Evolutionary conservation across 805 yeast species (phyloP), one percentile per base, ranked within the genome.

Genomic region (Debaryomyces castellii): DNA sequence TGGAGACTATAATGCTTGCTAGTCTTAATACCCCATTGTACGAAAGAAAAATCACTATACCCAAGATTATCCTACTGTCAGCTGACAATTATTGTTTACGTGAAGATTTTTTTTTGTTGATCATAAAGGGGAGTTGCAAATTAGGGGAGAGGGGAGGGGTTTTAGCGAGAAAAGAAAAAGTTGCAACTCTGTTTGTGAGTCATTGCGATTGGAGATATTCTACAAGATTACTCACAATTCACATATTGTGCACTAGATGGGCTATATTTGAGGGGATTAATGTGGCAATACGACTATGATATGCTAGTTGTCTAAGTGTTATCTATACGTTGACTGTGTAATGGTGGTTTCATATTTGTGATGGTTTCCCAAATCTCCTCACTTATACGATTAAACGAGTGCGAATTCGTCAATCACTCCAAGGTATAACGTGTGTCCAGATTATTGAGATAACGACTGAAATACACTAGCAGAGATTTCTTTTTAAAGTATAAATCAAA

Each of bases 351-450:
- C 5, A 22, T 22, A 22, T 22, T 25, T 25, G 28, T 4, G 28
- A 25, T 25, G 28, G 8, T 9, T 25, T 25, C 12, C 16, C 17
- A 35, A n/a, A 12, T 41, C 49, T 46, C 49, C 49, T 46, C 49
- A 46, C 36, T 43, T 46, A 46, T 38, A 46, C 49, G 49, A 46
- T 12, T 37, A 37, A 18, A 37, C 40, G 40, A 37, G 12, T 37
- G 28, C 22, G 38, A 35, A 4, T 23, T 17, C 2, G 7, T 18
- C 17, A 12, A 11, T 12, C 18, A 36, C 4, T 18, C 33, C 39
- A 22, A n/a, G 37, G 21, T 20, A 22, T 16, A 24, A 34, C 39
- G 34, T 25, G 34, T 30, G 14, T 30, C 34, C 34, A 30, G 5
- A 30, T 7, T 7, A 7, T 30, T 11, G 2, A 30, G 20, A 16